phyloP scores from a whole-genome alignment of 257 asterid species.

The Nicotiana undulata region DNA sequence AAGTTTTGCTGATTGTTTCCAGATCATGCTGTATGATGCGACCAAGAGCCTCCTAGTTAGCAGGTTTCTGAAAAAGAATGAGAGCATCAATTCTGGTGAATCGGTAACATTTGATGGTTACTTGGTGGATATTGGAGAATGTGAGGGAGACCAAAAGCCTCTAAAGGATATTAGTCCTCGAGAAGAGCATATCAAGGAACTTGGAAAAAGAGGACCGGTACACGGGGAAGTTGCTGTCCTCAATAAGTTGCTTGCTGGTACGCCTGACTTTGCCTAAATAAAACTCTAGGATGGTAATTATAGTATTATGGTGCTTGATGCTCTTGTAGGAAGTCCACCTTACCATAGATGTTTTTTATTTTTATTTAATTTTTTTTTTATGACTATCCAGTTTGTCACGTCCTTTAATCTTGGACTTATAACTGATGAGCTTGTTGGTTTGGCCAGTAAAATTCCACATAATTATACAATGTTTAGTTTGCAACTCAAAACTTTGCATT shows the following conservation, averaged over 20 bases:
- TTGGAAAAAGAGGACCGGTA: slow-evolving; percentile 20
- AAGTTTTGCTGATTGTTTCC: slow-evolving; percentile 10
- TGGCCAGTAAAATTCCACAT: background rate
- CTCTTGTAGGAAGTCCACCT: background rate
- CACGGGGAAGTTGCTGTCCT: slow-evolving; percentile 15
- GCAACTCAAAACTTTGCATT: background rate
- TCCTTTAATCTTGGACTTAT: background rate
- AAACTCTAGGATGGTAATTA: background rate
- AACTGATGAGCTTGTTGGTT: background rate
- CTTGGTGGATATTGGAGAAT: slow-evolving; percentile 66
- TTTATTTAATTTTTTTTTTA: too few species aligned
- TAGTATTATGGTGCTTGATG: slow-evolving; percentile 2
- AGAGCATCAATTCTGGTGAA: slow-evolving; percentile 50
- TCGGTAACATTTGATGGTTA: slow-evolving; percentile 52
- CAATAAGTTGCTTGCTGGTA: slow-evolving; percentile 36
- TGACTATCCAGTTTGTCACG: background rate
- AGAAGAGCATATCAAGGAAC: slow-evolving; percentile 16
- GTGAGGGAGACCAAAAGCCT: slow-evolving; percentile 35
- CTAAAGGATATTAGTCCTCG: slow-evolving; percentile 23
- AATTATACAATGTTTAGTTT: too few species aligned
- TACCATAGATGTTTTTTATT: background rate
- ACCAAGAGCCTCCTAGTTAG: slow-evolving; percentile 52
- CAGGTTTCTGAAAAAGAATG: slow-evolving; percentile 66
- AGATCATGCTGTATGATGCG: slow-evolving; percentile 66
- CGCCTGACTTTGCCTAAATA: slow-evolving; percentile 14